A percentile compares a stretch with the other conserved stretches of the same genome.
Conservation (phyloP, 2,329 filamentous ascomycete species). For the Pseudomassariella vexata region DNA sequence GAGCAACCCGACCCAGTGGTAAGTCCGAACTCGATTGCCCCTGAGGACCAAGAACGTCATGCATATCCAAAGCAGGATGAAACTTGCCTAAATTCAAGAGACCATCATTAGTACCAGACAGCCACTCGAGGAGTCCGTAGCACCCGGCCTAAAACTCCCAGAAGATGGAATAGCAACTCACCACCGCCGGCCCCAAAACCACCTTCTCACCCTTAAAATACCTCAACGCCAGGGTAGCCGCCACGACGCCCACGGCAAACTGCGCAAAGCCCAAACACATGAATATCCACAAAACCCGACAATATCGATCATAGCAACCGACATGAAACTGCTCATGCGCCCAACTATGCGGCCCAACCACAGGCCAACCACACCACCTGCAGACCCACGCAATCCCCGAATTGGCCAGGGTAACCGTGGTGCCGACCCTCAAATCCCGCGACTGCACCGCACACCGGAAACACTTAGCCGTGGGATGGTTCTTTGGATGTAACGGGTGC, state of each 20-base stretch:
- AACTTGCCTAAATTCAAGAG: constrained; percentile 24
- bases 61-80: constrained; percentile 29
- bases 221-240: constrained; percentile 30
- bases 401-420: constrained; percentile 30
- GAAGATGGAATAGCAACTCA: constrained; percentile 18
- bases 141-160: not conserved
- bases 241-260: constrained; percentile 27
- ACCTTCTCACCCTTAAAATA: constrained; percentile 23
- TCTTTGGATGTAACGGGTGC: too few species aligned
- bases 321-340: constrained; percentile 34
- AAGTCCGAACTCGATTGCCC: constrained; percentile 29
- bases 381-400: constrained; percentile 30
- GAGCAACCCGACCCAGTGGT: constrained; percentile 29
- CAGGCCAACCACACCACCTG: constrained; percentile 37
- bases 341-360: constrained; percentile 22
- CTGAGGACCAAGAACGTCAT: constrained; percentile 28
- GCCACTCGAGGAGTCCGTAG: too few species aligned
- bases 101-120: not conserved
- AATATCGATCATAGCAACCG: constrained; percentile 32
- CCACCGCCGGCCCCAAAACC: constrained; percentile 24
- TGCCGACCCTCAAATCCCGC: constrained; percentile 30
- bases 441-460: constrained; percentile 29
- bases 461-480: constrained; percentile 33
- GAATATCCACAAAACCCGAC: constrained; percentile 28
- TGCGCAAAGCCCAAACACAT: constrained; percentile 33